Evolutionary conservation across 1,139 yeast species (phyloP), one percentile per base, ranked within the genome.

Genomic region (Yamadazyma oceani): DNA sequence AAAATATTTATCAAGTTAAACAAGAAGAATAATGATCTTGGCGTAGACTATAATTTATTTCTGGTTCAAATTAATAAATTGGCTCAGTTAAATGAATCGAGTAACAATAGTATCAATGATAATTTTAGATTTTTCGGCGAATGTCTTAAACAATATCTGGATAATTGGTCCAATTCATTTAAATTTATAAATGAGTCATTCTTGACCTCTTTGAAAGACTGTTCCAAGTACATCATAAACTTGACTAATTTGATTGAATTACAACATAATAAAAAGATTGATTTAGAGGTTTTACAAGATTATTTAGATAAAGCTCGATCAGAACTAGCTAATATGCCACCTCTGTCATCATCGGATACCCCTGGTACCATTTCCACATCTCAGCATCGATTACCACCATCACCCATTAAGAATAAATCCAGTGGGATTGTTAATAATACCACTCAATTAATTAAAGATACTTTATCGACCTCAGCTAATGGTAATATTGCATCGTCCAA

Each of bases 251-350:
- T 90, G 46, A 77, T 92, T 41, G 90, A 85, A 54, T 72, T 86
- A 39, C 88, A 92, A 47, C 98, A 92, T 54, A 92, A 88, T 55
- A 90, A 90, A 58, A 90, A 86, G 50, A 77, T 90, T 28, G 98
- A 92, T 58, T 80, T 85, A 51, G 97, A 92, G 55, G 95, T 86
- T 34, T 69, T 92, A 36, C 78, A 80, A 32, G 95, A 85, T 40
- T 90, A 90, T 56, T 67, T 89, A 38, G 69, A 73, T 32, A 85
- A 86, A 53, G 80, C 95, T 0, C 73, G 76, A 40, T 62, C 64
- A 23, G 97, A 92, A 48, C 78, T 82, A 45, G 32, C 31, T 16
- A 10, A 36, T 8, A 26, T 48, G 25, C 44, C 49, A n/a, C 7
- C 24, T 5, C 13, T 10, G 17, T 4, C 24, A 17, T 29, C 25